These are phyloP conservation scores for Tetrahymena borealis DNA, from an alignment of 73 alveolate species.

Conservation along the genomic window DNA sequence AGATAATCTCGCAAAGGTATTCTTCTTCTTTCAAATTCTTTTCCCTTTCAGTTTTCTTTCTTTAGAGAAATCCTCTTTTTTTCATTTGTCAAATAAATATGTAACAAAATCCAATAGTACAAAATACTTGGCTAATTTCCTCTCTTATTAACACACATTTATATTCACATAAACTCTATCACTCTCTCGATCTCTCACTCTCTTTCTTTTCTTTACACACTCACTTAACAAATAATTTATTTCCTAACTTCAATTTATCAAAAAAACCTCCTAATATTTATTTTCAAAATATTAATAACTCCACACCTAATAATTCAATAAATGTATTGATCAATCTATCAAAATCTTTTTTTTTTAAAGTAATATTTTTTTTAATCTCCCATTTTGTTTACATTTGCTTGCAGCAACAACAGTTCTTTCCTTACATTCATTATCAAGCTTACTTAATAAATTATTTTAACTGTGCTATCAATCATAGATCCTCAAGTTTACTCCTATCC, in stretches of 20 bases:
- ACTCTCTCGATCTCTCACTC: background rate
- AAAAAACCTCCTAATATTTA: background rate
- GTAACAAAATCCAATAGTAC: background rate
- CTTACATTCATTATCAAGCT: too few relatives aligned
- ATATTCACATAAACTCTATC: background rate
- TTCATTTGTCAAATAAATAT: background rate
- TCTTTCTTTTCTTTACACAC: background rate
- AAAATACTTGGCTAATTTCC: background rate
- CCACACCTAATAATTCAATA: background rate
- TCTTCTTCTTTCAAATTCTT: background rate
- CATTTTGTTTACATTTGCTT: too few relatives aligned
- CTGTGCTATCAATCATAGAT: too few relatives aligned
- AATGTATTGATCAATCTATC: background rate
- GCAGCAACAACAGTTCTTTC: too few relatives aligned
- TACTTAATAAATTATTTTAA: too few relatives aligned
- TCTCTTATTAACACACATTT: background rate
- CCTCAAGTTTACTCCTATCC: too few relatives aligned
- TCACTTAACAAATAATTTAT: too few relatives aligned
- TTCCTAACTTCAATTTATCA: too few relatives aligned
- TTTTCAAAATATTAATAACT: background rate
- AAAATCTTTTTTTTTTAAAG: too few relatives aligned
- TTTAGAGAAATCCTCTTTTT: background rate
- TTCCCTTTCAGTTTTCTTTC: background rate
- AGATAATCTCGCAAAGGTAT: background rate
- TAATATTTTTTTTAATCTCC: too few relatives aligned